Evolutionary conservation across 1,284 basidiomycete species (phyloP), one percentile per base, ranked within the genome.

Genomic region (Tilletiaria anomala): DNA sequence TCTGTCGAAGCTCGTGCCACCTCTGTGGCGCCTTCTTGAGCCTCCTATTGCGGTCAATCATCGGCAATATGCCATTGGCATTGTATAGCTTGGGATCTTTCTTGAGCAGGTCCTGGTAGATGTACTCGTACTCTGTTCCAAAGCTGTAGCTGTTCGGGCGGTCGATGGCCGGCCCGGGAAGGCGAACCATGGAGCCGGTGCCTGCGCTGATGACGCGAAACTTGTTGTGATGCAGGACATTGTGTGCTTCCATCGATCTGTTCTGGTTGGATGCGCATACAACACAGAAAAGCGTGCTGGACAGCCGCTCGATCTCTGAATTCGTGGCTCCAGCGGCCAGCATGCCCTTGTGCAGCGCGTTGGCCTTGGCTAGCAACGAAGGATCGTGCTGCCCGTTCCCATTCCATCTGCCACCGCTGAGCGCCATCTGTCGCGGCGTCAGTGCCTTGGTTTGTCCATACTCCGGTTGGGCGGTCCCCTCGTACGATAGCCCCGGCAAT

Each of bases 211-310:
- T 80, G 33, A 97, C 93, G 37, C 78, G 79, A 64, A 83, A 82
- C 1, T 88, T 85, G 37, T 85, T 87, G 69, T 87, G 81, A 33
- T 80, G 72, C 33, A 99, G 70, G 8, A 93, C 85, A 58, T 80
- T 77, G 66, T 99, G 93, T 0, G 87, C 93, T 68, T 96, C 91
- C 93, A 99, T 99, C 1, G 89, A 96, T 24, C 93, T 81, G 67
- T 99, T 99, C 84, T 97, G 53, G 32, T 97, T 97, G 64, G 86
- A 93, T 8, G 91, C 91, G 65, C 91, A 97, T 20, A 97, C 91
- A 8, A 97, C 86, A 65, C 91, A 96, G 70, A 97, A 97, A 37
- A 91, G 20, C 10, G 18, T 31, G 26, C 38, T 19, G 38, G 26
- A 8, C n/a, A 29, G 10, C 8, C n/a, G n/a, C n/a, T 63, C 2